These are phyloP conservation scores for Globisporangium echinulatum DNA, from an alignment of 352 stramenopile genomes.

Conservation along the genomic window DNA sequence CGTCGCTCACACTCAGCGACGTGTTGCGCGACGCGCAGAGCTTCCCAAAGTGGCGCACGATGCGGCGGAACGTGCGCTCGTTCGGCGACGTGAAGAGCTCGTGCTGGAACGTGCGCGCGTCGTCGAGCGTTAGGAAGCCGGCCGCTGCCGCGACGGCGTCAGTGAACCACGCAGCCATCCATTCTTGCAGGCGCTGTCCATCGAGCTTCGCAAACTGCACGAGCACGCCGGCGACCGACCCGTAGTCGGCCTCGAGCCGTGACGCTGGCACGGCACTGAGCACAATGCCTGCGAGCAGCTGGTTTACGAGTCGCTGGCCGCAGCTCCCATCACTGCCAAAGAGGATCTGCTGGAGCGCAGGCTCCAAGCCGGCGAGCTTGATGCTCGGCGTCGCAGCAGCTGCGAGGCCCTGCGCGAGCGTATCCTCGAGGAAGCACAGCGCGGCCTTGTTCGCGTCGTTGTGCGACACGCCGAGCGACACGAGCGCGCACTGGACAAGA, in stretches of 20 bases:
- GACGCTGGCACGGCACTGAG: constrained; percentile 48
- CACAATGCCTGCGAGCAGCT: constrained; percentile 57
- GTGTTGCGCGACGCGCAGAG: constrained; percentile 75
- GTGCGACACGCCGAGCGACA: constrained; percentile 89
- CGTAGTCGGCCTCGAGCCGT: constrained; percentile 75
- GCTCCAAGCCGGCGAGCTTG: constrained; percentile 14
- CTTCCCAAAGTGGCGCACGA: constrained; percentile 75
- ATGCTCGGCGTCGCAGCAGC: constrained; percentile 11
- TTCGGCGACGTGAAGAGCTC: constrained; percentile 54
- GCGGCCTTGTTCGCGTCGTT: constrained; percentile 92
- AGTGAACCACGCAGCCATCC: constrained; percentile 59
- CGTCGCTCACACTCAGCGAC: constrained; percentile 18
- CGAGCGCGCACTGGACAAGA: constrained; percentile 79
- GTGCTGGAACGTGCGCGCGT: constrained; percentile 56
- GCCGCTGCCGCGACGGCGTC: constrained; percentile 37
- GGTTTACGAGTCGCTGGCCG: constrained; percentile 52
- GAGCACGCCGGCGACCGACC: constrained; percentile 66
- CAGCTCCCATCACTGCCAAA: constrained; percentile 10
- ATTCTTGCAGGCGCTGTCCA: constrained; percentile 47
- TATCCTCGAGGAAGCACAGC: constrained; percentile 88
- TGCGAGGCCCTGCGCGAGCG: constrained; percentile 23
- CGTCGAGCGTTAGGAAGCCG: constrained; percentile 51
- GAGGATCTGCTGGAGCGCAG: constrained; percentile 21
- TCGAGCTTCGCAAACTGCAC: constrained; percentile 67
- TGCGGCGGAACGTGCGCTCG: constrained; percentile 69